Base-by-base conservation (phyloP, 805 yeast genomes). In the Blastobotrys terrestris region DNA sequence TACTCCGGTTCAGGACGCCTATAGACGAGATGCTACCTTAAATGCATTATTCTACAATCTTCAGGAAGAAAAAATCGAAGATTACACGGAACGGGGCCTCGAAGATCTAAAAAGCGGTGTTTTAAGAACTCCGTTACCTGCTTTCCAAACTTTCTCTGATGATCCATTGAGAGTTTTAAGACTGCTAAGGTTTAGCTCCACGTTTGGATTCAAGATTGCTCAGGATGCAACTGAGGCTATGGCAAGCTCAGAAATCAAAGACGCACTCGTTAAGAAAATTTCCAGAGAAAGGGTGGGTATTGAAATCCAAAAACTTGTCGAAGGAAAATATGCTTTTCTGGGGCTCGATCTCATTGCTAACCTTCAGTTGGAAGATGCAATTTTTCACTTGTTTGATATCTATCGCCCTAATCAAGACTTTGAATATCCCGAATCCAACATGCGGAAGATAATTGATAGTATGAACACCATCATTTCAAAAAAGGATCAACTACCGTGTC, bases 131-230 rank as follows among this genome's bases (percentile, higher is more conserved):
- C 99, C 99, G 0, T 73, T 94, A 50, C 84, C 81, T 31, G 96
- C 99, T 3, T 65, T 76, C 42, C 81, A 85, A 62, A 94, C 99
- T 0, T 94, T 94, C 62, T 63, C 84, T 46, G 99, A 94, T 64
- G 99, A 94, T 67, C 99, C 99, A 1, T 75, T 94, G 54, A 77
- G 99, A 54, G 94, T 92, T 1, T 68, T 94, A 53, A 75, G 99
- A 56, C 71, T 94, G 53, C 79, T 94, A 22, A 73, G 99, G 59
- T 94, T 94, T 72, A 94, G 96, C 0, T 76, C 87, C 35, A 79
- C 88, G 53, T 88, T 85, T 63, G 75, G 80, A 47, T 94, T 91
- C 63, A 60, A 60, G 1, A 77, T 94, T 31, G 95, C 83, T 6
- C 60, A 65, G 0, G 77, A 75, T 0, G 80, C 91, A 0, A 60